Conservation (phyloP, 2,329 filamentous ascomycete genomes). For the Penicillium sp. region DNA sequence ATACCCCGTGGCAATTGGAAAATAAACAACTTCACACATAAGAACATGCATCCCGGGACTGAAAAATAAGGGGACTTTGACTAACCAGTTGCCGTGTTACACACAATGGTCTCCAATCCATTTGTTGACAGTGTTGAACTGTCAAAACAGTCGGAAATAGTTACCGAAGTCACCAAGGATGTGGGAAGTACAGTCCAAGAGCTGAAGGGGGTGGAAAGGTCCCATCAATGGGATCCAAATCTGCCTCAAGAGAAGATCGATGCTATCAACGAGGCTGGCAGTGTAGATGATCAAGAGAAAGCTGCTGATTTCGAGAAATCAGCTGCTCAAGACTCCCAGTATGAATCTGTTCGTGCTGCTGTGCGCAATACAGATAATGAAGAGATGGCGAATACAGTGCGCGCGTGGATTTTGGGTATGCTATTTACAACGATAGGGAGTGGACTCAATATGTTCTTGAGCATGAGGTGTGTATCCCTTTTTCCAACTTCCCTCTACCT, state of each 20-base stretch:
- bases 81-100: neutral
- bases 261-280: conserved; percentile 57
- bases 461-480: conserved; percentile 40
- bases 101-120: neutral
- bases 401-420: conserved; percentile 61
- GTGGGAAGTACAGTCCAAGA: neutral
- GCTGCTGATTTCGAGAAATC: conserved; percentile 49
- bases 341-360: conserved; percentile 61
- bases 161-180: neutral
- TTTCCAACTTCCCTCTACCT: neutral
- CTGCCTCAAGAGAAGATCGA: conserved; percentile 60
- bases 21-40: neutral
- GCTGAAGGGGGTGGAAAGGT: conserved; percentile 6
- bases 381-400: conserved; percentile 60
- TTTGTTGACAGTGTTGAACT: neutral
- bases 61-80: neutral
- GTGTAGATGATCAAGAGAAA: conserved; percentile 58
- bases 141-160: neutral
- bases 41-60: neutral
- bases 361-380: conserved; percentile 64
- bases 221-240: conserved; percentile 58
- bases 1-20: neutral
- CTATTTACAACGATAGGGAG: conserved; percentile 58
- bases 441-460: conserved; percentile 59
- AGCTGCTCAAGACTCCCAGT: conserved; percentile 62